A percentile compares a stretch with the other conserved stretches of the same genome.
phyloP scores from a whole-genome alignment of 2,329 filamentous ascomycete species.

The Fusarium robinianum region DNA sequence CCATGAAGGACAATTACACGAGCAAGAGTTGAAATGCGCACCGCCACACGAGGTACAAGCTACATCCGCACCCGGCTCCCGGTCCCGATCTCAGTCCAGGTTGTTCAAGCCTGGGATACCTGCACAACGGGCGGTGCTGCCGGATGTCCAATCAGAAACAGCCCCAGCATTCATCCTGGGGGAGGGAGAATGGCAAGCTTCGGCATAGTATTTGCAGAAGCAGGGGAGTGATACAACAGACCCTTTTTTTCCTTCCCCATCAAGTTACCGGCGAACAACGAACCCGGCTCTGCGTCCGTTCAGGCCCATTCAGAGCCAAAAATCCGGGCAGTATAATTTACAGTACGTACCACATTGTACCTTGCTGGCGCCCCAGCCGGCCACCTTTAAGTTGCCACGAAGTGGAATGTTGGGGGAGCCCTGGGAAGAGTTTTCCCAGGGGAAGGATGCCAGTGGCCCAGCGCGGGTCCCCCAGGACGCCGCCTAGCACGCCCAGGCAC shows the following conservation, averaged over 20 bases:
- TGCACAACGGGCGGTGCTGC: constrained; percentile 6
- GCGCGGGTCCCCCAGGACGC: constrained; percentile 24
- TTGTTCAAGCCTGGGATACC: neutral
- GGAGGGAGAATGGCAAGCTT: constrained; percentile 32
- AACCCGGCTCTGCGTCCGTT: constrained; percentile 12
- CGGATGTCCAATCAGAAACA: constrained; percentile 24
- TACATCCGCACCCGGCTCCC: constrained; percentile 22
- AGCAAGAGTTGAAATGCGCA: constrained; percentile 21
- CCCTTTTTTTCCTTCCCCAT: constrained; percentile 17
- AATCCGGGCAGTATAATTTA: neutral
- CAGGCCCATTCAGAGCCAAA: neutral
- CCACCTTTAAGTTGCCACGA: constrained; percentile 34
- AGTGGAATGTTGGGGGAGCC: constrained; percentile 40
- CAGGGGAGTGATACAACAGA: constrained; percentile 13
- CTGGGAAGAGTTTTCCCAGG: constrained; percentile 38
- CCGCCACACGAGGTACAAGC: constrained; percentile 22
- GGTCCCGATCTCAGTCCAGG: constrained; percentile 19
- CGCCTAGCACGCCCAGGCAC: constrained; percentile 25
- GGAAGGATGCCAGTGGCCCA: constrained; percentile 33
- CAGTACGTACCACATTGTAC: constrained; percentile 21
- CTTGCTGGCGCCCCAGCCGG: constrained; percentile 33
- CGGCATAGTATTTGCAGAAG: constrained; percentile 30
- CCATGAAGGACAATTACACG: constrained; percentile 12
- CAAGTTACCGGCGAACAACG: constrained; percentile 14
- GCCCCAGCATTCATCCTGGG: constrained; percentile 18